Percentiles rank a stretch among this genome's conserved stretches.
Conservation (phyloP, 139 green algal species). For the Haematococcus lacustris region DNA sequence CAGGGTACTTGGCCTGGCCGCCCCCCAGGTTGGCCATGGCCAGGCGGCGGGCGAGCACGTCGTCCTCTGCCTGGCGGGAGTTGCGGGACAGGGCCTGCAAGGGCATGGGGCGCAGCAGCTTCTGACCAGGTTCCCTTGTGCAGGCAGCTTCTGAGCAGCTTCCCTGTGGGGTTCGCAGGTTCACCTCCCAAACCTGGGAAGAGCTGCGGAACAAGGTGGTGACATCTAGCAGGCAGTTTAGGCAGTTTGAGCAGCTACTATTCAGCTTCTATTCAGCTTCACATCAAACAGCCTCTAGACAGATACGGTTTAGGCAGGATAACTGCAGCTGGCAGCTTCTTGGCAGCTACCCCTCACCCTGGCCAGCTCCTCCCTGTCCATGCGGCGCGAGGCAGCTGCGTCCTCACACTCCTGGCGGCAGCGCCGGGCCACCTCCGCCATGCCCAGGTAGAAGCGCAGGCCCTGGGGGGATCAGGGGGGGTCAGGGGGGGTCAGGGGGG, state of each 20-base stretch:
- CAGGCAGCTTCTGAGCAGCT: too few species aligned
- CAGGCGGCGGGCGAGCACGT: conserved; percentile 7
- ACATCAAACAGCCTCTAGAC: neutral
- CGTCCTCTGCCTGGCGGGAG: conserved; percentile 1
- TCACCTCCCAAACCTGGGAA: neutral
- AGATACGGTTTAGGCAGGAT: neutral
- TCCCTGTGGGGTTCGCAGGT: too few species aligned
- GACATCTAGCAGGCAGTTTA: neutral
- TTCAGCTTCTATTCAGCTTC: too few species aligned
- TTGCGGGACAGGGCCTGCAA: conserved; percentile 1
- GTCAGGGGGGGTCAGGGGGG: too few species aligned
- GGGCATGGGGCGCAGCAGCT: too few species aligned
- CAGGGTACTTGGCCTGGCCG: too few species aligned
- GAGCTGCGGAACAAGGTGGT: neutral
- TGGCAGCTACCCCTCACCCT: conserved; percentile 15
- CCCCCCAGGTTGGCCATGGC: conserved; percentile 12
- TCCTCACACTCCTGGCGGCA: conserved; percentile 75
- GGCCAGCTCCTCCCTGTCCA: conserved; percentile 35
- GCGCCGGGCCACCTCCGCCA: conserved; percentile 60
- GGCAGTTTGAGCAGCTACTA: too few species aligned
- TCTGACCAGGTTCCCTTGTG: too few species aligned
- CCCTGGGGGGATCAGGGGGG: too few species aligned
- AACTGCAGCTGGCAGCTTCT: conserved; percentile 12
- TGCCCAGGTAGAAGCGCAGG: conserved; percentile 78
- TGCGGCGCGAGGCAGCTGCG: conserved; percentile 55